Evolutionary conservation across 441 rosid species (phyloP).

Genomic region (Bocquillonia castaneifolia): DNA sequence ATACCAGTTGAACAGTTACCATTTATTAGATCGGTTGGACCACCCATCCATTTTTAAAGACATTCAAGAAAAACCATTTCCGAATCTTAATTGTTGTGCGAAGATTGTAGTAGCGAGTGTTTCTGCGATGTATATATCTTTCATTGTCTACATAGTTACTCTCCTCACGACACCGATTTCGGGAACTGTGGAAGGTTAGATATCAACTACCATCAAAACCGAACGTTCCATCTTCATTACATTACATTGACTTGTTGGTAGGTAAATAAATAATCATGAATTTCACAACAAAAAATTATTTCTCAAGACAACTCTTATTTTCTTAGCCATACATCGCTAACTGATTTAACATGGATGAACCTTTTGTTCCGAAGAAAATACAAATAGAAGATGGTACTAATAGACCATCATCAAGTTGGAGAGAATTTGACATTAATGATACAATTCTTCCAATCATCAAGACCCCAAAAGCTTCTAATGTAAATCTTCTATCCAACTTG

Average conservation of each 20-base stretch:
- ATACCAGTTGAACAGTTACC: no score
- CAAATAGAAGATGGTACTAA: constrained; percentile 17
- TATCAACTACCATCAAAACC: constrained; percentile 13
- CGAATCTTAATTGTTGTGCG: no score
- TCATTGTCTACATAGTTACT: no score
- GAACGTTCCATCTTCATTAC: background rate
- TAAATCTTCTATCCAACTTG: constrained; percentile 42
- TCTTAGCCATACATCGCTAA: background rate
- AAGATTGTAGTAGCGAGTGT: no score
- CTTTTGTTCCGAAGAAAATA: constrained; percentile 32
- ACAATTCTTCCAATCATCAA: constrained; percentile 31
- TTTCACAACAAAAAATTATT: no score
- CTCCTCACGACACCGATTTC: no score
- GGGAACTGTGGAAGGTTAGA: background rate
- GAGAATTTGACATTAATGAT: constrained; percentile 30
- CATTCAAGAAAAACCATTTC: no score
- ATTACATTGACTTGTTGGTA: constrained; percentile 2
- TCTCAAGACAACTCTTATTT: background rate
- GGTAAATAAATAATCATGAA: background rate
- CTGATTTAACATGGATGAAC: constrained; percentile 41
- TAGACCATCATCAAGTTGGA: constrained; percentile 17
- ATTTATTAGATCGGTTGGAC: no score
- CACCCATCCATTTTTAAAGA: no score
- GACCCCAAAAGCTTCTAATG: constrained; percentile 30
- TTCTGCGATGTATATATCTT: no score